A percentile compares a stretch with the other conserved stretches of the same genome.
phyloP scores from a whole-genome alignment of 768 basidiomycete genomes.

The Botryobasidium botryosum region DNA sequence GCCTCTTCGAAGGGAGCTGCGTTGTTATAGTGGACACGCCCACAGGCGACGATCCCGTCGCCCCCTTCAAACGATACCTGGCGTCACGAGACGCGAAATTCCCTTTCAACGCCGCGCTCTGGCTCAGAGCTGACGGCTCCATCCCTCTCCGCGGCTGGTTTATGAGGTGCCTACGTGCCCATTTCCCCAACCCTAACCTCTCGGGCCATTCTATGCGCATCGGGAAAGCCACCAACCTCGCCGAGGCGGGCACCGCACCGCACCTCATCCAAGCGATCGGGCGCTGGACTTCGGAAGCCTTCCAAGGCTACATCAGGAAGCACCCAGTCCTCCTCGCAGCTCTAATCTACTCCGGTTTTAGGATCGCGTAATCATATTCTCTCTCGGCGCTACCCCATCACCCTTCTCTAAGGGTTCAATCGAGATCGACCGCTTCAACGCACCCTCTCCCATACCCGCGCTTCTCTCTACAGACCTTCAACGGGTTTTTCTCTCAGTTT shows the following conservation, averaged over 20 bases:
- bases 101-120: conserved; percentile 19
- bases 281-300: conserved; percentile 25
- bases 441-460: no score
- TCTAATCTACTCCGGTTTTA: no score
- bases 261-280: conserved; percentile 24
- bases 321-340: conserved; percentile 22
- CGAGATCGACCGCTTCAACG: no score
- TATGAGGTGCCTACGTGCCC: conserved; percentile 14
- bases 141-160: conserved; percentile 30
- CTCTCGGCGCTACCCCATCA: no score
- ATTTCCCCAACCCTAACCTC: conserved; percentile 26
- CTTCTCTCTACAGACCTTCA: no score
- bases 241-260: conserved; percentile 18
- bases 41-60: background rate
- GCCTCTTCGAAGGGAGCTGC: conserved; percentile 13
- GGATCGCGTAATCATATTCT: no score
- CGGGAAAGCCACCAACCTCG: conserved; percentile 27
- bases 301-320: conserved; percentile 26
- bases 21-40: conserved; percentile 7
- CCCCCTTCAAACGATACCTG: conserved; percentile 1
- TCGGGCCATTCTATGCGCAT: conserved; percentile 25
- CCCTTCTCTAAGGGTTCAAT: no score
- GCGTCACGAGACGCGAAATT: conserved; percentile 1
- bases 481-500: no score
- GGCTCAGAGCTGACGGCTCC: conserved; percentile 24